Base-by-base conservation (phyloP, 805 yeast genomes). In the Wickerhamiella galacta region DNA sequence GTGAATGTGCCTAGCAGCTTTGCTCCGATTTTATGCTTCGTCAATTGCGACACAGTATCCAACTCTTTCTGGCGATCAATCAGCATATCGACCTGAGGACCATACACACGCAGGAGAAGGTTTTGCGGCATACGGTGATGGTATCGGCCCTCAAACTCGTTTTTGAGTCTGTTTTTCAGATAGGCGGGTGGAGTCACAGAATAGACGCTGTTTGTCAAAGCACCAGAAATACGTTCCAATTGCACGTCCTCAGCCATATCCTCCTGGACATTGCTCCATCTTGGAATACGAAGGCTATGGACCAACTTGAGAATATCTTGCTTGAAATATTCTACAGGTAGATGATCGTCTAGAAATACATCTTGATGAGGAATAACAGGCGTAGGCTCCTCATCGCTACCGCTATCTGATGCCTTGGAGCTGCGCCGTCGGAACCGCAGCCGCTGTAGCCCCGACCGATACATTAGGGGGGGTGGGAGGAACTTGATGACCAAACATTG, bases 131-230 rank as follows among this genome's bases (percentile, higher is more conserved):
- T 38, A 47, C 54, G 37, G 39, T 45, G 47, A 34, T 46, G 52
- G 30, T 47, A 45, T 8, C 46, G 39, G 19, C 44, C 47, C 6
- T 39, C 36, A 39, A 49, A 36, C 30, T 52, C 53, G 10, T 48
- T 37, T 36, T 47, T 62, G 48, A 49, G 52, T 33, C 41, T 39
- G 28, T 52, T 61, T 42, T 43, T 54, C 30, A 51, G 30, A 37
- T 48, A 44, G 18, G 46, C 33, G 0, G 71, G 72, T 34, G 78
- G 74, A 45, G 68, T 75, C 3, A 90, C 68, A 47, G 72, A 72
- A 53, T 77, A 90, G 34, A 87, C 78, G 21, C 85, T 76, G 53
- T 90, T 90, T 15, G 96, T 90, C 52, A 90, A 64, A 0, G 98
- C 98, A 15, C 98, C 96, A 23, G 80, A 70, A 31, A 90, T 81